A percentile compares a stretch with the other conserved stretches of the same genome.
Evolutionary conservation across 2,329 filamentous ascomycete genomes (phyloP).

Genomic region (Ilyonectria robusta): DNA sequence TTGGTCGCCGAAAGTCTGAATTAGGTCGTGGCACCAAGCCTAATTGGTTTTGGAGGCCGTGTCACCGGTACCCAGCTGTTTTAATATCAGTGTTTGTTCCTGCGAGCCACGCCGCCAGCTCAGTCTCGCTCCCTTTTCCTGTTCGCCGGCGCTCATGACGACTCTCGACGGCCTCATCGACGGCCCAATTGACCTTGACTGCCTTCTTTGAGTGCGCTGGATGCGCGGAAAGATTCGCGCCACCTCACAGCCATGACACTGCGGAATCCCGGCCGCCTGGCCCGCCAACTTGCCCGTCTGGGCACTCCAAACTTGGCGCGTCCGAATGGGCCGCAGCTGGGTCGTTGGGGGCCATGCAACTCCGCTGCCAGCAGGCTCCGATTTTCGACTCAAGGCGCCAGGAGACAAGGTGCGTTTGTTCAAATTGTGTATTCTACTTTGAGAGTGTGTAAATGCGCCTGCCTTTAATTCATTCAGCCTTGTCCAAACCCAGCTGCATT

Average conservation of each 20-base stretch:
- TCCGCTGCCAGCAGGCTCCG: slow-evolving; percentile 33
- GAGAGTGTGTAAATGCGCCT: neutral
- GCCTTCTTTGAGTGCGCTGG: neutral
- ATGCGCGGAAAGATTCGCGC: slow-evolving; percentile 20
- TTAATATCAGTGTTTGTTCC: slow-evolving; percentile 15
- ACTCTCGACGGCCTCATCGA: slow-evolving; percentile 30
- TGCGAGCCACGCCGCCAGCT: slow-evolving; percentile 4
- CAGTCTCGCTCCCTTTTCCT: slow-evolving; percentile 33
- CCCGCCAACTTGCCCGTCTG: slow-evolving; percentile 43
- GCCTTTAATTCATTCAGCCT: neutral
- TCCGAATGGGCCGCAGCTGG: slow-evolving; percentile 29
- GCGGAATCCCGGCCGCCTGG: slow-evolving; percentile 46
- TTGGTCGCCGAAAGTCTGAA: slow-evolving; percentile 42
- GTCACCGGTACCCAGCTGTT: slow-evolving; percentile 3
- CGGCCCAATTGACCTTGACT: slow-evolving; percentile 28
- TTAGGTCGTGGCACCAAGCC: slow-evolving; percentile 40
- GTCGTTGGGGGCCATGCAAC: slow-evolving; percentile 39
- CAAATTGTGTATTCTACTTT: slow-evolving; percentile 1
- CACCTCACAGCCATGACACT: slow-evolving; percentile 41
- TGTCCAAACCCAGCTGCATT: neutral
- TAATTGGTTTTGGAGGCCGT: slow-evolving; percentile 27
- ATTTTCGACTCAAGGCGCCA: slow-evolving; percentile 50
- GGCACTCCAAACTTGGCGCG: slow-evolving; percentile 38
- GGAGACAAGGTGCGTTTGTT: slow-evolving; percentile 46
- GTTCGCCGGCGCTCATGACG: slow-evolving; percentile 30